Percentiles rank a stretch among this genome's conserved stretches.
phyloP scores from a whole-genome alignment of 257 asterid genomes.

The Scutellaria galericulata region DNA sequence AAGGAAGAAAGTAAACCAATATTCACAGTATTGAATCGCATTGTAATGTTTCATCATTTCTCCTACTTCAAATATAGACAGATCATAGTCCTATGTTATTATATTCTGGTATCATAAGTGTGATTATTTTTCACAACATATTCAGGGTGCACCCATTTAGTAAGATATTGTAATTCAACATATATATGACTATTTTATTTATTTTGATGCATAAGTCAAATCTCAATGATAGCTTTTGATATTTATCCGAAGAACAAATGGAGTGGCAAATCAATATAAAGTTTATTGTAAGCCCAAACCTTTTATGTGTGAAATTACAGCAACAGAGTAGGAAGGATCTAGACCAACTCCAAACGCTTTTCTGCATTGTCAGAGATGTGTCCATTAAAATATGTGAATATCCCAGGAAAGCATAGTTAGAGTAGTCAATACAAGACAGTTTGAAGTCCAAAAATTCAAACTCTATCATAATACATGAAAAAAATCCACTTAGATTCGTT shows the following conservation, averaged over 20 bases:
- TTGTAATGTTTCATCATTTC: slow-evolving; percentile 2
- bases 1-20: slow-evolving; percentile 13
- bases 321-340: slow-evolving; percentile 49
- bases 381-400: slow-evolving; percentile 27
- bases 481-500: slow-evolving; percentile 1
- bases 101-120: background rate
- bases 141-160: background rate
- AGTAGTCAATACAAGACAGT: slow-evolving; percentile 5
- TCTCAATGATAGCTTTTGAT: background rate
- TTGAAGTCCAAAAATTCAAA: slow-evolving; percentile 8
- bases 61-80: background rate
- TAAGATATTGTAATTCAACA: slow-evolving; percentile 20
- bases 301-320: slow-evolving; percentile 47
- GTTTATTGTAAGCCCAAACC: slow-evolving; percentile 42
- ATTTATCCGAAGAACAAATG: background rate
- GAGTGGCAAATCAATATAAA: slow-evolving; percentile 16
- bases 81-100: background rate
- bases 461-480: background rate
- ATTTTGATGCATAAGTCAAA: slow-evolving; percentile 8
- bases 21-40: slow-evolving; percentile 17
- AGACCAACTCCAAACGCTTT: slow-evolving; percentile 60
- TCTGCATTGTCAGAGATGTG: slow-evolving; percentile 51
- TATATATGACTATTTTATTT: background rate
- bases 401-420: slow-evolving; percentile 17
- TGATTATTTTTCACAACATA: slow-evolving; percentile 4